Percentiles rank a stretch among this genome's conserved stretches.
These are phyloP conservation scores for Phytopythium vexans DNA, from an alignment of 352 stramenopile species.

Conservation along the genomic window DNA sequence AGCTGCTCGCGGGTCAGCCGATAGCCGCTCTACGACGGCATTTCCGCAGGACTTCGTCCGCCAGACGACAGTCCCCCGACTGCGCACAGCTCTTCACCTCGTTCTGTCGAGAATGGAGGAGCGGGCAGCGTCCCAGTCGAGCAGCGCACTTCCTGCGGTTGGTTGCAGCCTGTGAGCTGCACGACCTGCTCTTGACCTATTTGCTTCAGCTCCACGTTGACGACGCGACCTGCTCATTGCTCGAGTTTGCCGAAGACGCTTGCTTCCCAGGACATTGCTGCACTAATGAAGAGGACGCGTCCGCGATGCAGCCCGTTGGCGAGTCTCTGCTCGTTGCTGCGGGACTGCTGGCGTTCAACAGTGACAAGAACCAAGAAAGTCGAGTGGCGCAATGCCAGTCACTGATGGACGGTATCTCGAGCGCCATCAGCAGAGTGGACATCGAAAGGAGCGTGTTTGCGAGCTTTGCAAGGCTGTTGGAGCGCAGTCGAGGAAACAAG, in stretches of 20 bases:
- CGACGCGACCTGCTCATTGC: conserved; percentile 23
- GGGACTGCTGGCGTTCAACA: conserved; percentile 11
- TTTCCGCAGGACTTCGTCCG: too few species aligned
- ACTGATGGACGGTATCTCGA: too few species aligned
- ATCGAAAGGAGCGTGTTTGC: too few species aligned
- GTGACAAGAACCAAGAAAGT: conserved; percentile 6
- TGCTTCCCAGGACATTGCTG: background rate
- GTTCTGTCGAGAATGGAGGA: conserved; percentile 13
- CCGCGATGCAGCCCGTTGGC: conserved; percentile 4
- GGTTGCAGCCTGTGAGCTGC: conserved; percentile 19
- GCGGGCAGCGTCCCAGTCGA: background rate
- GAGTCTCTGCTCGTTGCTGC: conserved; percentile 10
- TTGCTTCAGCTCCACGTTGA: conserved; percentile 28
- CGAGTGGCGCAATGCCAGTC: too few species aligned
- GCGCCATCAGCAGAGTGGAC: too few species aligned
- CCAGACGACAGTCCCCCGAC: background rate
- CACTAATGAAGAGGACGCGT: conserved; percentile 2
- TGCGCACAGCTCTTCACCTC: conserved; percentile 15
- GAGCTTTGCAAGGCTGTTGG: conserved; percentile 1
- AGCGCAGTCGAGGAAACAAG: background rate
- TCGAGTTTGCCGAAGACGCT: conserved; percentile 3
- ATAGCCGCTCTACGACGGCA: too few species aligned
- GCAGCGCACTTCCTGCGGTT: conserved; percentile 16
- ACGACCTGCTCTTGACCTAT: conserved; percentile 23
- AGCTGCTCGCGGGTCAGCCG: too few species aligned